Evolutionary conservation across 1,139 yeast species (phyloP), one percentile per base, ranked within the genome.

Genomic region (Hansenula lynferdii): DNA sequence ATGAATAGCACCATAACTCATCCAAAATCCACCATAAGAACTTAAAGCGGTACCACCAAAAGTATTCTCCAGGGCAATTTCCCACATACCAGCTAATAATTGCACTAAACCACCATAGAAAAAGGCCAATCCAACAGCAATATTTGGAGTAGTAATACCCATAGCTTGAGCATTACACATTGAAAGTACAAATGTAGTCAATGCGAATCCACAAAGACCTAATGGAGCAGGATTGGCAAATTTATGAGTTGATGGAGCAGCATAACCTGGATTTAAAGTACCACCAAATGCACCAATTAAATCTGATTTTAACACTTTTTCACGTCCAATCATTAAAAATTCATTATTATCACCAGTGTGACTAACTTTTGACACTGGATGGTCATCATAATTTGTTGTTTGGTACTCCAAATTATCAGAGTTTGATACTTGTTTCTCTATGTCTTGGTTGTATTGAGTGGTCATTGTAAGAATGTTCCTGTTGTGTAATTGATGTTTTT

Each of bases 101-200:
- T 85, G 95, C 36, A 85, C 77, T 12, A 78, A 63, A n/a, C 96
- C 96, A 41, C 95, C 95, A 62, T 87, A 87, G 62, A 87, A 87
- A 55, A 76, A 73, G 2, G 95, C 95, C 39, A 80, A 64, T 14
- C 95, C 95, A 36, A 84, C 70, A 40, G 80, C 81, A 24, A 79
- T 68, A 47, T 72, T 69, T 25, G 81, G 70, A 22, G 62, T 61
- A 2, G 51, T 47, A 36, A 72, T 67, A 14, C 77, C 77, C 67
- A 67, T 68, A 10, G 78, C 78, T 28, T 64, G 62, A 1, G 74
- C 69, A 41, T 69, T 69, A 42, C 72, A 62, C 61, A 80, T 60
- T 6, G 82, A 73, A 38, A 80, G 61, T 17, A 80, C 82, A 61
- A 80, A 80, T 4, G 85, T 79, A 26, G 85, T 78, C 51, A 80